These are phyloP conservation scores for Hypoxylon sp. DNA, from an alignment of 2,329 filamentous ascomycete species.

Conservation along the genomic window DNA sequence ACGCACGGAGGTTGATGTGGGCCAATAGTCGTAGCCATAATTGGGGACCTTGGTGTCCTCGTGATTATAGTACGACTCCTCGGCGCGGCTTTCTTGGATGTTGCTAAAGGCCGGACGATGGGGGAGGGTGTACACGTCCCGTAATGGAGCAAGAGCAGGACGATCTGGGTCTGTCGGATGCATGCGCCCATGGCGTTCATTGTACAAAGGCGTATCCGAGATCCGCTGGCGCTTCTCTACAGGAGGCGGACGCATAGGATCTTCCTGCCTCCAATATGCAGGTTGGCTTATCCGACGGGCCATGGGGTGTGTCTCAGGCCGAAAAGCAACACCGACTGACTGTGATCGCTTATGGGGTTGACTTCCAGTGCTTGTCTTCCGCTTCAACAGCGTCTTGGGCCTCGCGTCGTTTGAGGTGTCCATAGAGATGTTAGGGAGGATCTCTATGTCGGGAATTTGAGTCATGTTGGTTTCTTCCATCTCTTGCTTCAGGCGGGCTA, in stretches of 20 bases:
- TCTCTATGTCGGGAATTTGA: conserved; percentile 70
- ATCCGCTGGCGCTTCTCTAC: conserved; percentile 50
- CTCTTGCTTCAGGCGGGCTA: conserved; percentile 59
- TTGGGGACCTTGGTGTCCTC: conserved; percentile 30
- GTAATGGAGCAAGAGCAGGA: conserved; percentile 28
- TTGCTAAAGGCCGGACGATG: conserved; percentile 52
- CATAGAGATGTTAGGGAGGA: conserved; percentile 66
- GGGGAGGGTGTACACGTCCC: conserved; percentile 45
- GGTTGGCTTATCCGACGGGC: conserved; percentile 49
- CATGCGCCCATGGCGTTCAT: conserved; percentile 38
- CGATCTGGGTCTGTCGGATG: conserved; percentile 29
- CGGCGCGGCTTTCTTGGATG: conserved; percentile 52
- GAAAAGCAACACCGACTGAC: conserved; percentile 51
- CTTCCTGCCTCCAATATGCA: conserved; percentile 35
- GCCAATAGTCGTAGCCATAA: conserved; percentile 44
- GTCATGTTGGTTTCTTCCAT: conserved; percentile 58
- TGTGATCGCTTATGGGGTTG: conserved; percentile 53
- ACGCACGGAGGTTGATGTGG: conserved; percentile 44
- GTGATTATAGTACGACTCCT: conserved; percentile 47
- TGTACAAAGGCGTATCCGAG: conserved; percentile 42
- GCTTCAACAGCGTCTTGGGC: conserved; percentile 47
- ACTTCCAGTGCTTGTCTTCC: conserved; percentile 42
- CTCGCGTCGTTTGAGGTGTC: conserved; percentile 51
- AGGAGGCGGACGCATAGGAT: conserved; percentile 38
- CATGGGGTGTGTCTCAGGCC: conserved; percentile 44